Evolutionary conservation across 495 filamentous ascomycete species (phyloP), one percentile per base, ranked within the genome.

Genomic region (Hyaloscypha finlandica): DNA sequence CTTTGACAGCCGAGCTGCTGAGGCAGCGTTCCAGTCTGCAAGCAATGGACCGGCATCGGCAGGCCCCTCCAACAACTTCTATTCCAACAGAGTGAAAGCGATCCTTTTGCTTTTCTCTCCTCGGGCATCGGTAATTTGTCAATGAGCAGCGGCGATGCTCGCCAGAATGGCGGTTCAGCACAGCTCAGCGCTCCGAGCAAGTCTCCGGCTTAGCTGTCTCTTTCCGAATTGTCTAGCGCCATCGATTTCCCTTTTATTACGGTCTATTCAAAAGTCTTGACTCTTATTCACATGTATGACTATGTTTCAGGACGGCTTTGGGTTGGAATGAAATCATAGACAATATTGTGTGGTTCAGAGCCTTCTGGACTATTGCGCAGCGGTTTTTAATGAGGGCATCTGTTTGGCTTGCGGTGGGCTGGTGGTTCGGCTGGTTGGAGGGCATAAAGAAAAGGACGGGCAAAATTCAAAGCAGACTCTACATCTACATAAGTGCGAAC

Each of bases 101-200:
- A 96, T 70, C 93, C 93, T 14, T 97, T 97, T 73, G 90, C 92
- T 35, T 97, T 97, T 81, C 85, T 97, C 64, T 92, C 91, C 8
- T 83, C 87, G 1, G 92, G 92, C 8, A 86, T 97, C 19, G 89
- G 91, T 57, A 86, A 89, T 48, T 80, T 97, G 63, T 90, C 90
- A 12, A 91, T 97, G 74, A 88, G 88, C 70, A 91, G 94, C 71
- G 89, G 93, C 72, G 91, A 92, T 72, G 85, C 87, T 71, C 87
- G 92, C 63, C 90, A 93, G 70, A 95, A 96, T 71, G 92, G 91
- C 45, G 70, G 68, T 5, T 70, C 85, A 20, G 81, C 80, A n/a
- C 71, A 73, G 64, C 65, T 73, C 53, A 81, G 79, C 35, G 81
- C 82, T 52, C 80, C 83, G 12, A 89, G 77, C 82, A 90, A 90